A percentile compares a stretch with the other conserved stretches of the same genome.
Conservation (phyloP, 306 rosid species). For the Psophocarpus tetragonolobus region DNA sequence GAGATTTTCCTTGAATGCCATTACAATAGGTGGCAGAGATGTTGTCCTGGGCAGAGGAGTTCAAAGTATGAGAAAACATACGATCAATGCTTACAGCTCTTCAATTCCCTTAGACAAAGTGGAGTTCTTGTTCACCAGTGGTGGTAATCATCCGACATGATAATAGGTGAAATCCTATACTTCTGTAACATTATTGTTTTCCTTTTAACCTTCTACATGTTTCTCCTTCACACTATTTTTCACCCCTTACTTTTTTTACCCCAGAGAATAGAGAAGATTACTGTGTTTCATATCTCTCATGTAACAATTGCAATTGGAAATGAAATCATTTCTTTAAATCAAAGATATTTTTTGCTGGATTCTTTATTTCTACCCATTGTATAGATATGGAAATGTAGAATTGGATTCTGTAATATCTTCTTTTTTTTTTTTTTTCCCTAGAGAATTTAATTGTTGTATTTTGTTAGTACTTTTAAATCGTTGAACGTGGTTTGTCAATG, state of each 20-base stretch:
- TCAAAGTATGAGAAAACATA: constrained; percentile 80
- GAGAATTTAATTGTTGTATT: constrained; percentile 14
- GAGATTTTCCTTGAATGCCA: constrained; percentile 97
- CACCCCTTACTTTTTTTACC: neutral
- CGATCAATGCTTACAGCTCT: constrained; percentile 79
- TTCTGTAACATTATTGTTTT: constrained; percentile 33
- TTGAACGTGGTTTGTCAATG: neutral
- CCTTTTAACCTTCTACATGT: constrained; percentile 27
- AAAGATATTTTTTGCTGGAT: neutral
- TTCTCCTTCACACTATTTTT: neutral
- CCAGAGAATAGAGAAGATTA: constrained; percentile 31
- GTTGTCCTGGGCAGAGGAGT: constrained; percentile 94
- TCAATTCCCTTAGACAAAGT: constrained; percentile 74
- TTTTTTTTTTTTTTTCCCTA: neutral
- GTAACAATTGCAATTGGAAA: constrained; percentile 47
- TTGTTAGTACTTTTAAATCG: neutral
- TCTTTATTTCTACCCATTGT: neutral
- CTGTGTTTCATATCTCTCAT: constrained; percentile 28
- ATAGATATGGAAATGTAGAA: constrained; percentile 19
- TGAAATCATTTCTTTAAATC: constrained; percentile 41
- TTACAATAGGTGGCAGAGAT: constrained; percentile 97
- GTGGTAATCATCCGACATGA: constrained; percentile 58
- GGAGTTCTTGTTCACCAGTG: constrained; percentile 98
- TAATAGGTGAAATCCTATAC: constrained; percentile 31
- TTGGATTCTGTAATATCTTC: constrained; percentile 4